Evolutionary conservation across 2,329 filamentous ascomycete genomes (phyloP), one percentile per base, ranked within the genome.

Genomic region (Epichloe sylvatica): DNA sequence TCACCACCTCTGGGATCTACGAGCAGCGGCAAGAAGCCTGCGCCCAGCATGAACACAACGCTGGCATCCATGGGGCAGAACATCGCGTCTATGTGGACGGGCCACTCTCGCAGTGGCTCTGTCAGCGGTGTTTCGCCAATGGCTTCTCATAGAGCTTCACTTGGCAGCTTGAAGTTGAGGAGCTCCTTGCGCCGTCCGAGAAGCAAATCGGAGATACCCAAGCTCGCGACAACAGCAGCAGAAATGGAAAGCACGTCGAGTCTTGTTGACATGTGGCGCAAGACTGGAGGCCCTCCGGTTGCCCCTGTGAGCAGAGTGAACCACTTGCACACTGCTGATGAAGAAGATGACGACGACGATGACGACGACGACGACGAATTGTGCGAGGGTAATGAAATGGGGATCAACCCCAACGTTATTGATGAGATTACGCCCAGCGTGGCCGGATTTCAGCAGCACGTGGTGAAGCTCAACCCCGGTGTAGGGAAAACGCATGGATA

Each of bases 371-470:
- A 82, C 1, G 73, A 76, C 12, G 74, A 75, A 3, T 54, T 61
- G 5, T 62, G 65, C 35, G 78, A 83, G 37, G 82, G 84, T 37
- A 70, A 71, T 33, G 78, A 81, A 6, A 66, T 83, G 54, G 78
- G 75, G 45, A 75, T 78, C 61, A 79, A 84, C 45, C 72, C 81
- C 37, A 77, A 81, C 52, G 68, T 79, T 13, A 78, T 80, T 34
- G 79, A 86, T 55, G 73, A 76, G 9, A 84, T 91, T 52, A 75
- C 80, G 9, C 85, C 89, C 1, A 89, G 80, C 17, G 68, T 82
- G 23, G 77, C 81, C 52, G 89, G 89, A 0, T 95, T 95, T 67
- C 81, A 80, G 55, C 73, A 78, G 23, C 84, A 94, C 59, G 77
- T 91, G 17, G 68, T 80, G 43, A 74, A 77, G 52, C 68, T 94